A percentile compares a stretch with the other conserved stretches of the same genome.
Conservation (phyloP, 192 early-diverging fungal species). For the Linnemannia exigua region DNA sequence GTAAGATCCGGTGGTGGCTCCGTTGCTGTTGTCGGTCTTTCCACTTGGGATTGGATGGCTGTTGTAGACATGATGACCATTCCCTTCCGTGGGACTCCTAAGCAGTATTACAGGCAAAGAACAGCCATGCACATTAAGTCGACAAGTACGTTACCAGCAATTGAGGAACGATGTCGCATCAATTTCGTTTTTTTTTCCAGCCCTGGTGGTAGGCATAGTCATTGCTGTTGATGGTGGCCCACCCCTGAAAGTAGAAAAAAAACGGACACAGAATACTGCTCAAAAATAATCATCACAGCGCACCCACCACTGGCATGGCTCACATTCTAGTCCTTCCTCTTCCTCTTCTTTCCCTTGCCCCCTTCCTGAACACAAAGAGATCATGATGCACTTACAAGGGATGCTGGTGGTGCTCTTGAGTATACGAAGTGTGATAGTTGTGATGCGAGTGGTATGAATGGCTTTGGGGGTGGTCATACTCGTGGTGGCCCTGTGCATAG, state of each 20-base stretch:
- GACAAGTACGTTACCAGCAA: neutral
- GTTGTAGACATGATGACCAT: conserved; percentile 23
- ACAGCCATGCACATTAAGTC: neutral
- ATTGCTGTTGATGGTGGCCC: neutral
- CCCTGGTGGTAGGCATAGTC: neutral
- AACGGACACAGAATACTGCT: neutral
- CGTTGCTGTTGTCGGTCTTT: conserved; percentile 13
- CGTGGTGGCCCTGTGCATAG: conserved; percentile 23
- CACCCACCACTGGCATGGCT: conserved; percentile 12
- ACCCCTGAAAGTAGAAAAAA: conserved; percentile 13
- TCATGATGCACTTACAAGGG: conserved; percentile 37
- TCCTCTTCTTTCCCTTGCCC: neutral
- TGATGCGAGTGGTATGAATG: conserved; percentile 27
- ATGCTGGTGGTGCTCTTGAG: conserved; percentile 41
- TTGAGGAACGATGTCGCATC: neutral
- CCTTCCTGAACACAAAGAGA: conserved; percentile 16
- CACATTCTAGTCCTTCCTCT: neutral
- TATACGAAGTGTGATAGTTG: conserved; percentile 22
- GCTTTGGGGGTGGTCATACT: conserved; percentile 32
- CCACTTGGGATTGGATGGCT: conserved; percentile 13
- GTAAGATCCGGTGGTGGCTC: conserved; percentile 36
- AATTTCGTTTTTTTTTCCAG: neutral
- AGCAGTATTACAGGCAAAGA: neutral
- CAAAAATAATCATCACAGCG: neutral
- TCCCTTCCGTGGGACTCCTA: conserved; percentile 38